phyloP scores from a whole-genome alignment of 257 asterid genomes.

The Solanum pennellii region DNA sequence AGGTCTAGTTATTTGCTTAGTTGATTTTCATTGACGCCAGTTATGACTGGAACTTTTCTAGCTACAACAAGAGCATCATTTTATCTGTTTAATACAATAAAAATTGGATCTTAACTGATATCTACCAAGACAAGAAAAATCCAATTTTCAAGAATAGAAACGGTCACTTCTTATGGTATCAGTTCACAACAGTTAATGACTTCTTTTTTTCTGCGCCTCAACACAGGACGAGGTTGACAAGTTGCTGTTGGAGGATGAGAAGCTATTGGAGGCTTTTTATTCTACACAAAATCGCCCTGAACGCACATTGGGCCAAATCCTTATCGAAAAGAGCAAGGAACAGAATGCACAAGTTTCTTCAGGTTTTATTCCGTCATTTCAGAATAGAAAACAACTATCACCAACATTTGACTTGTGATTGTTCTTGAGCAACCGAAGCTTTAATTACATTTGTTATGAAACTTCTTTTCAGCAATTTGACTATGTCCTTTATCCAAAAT shows the following conservation, averaged over 20 bases:
- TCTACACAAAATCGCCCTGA: constrained; percentile 54
- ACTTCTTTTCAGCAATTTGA: neutral
- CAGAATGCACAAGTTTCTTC: constrained; percentile 71
- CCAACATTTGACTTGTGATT: neutral
- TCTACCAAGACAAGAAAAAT: neutral
- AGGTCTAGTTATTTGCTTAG: neutral
- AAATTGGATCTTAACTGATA: neutral
- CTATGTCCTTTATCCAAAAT: neutral
- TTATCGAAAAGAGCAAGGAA: constrained; percentile 58
- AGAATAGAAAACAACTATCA: neutral
- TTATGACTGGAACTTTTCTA: neutral
- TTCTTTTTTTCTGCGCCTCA: neutral
- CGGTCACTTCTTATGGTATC: neutral
- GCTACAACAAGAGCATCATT: neutral
- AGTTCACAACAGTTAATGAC: neutral
- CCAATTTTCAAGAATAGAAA: neutral
- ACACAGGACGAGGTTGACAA: constrained; percentile 56
- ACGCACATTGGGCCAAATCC: constrained; percentile 72
- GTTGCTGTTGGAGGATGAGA: constrained; percentile 38
- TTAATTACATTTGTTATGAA: neutral
- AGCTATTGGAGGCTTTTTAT: constrained; percentile 58
- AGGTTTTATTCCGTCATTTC: constrained; percentile 25
- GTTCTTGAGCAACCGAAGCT: neutral
- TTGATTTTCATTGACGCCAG: neutral
- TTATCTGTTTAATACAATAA: neutral